Evolutionary conservation across 768 basidiomycete genomes (phyloP).

Genomic region (Trametes cingulata): DNA sequence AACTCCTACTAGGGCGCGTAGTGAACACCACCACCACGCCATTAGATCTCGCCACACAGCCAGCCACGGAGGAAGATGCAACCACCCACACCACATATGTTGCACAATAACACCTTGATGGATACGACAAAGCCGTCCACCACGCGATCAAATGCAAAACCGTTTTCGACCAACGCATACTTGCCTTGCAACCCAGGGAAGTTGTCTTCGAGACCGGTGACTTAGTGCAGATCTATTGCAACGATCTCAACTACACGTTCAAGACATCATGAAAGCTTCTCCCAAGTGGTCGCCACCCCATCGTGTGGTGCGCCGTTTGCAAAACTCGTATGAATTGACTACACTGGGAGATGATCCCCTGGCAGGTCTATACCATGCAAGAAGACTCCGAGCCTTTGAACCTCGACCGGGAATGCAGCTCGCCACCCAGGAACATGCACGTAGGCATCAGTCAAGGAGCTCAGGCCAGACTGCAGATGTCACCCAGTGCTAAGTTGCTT

Average conservation of each 20-base stretch:
- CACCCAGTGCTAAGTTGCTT: not conserved
- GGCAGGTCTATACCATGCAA: not conserved
- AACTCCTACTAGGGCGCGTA: constrained; percentile 34
- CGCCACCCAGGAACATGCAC: not conserved
- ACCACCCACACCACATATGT: constrained; percentile 33
- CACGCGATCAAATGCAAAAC: constrained; percentile 22
- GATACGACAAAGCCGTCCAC: constrained; percentile 24
- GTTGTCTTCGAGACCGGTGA: constrained; percentile 30
- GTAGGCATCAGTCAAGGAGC: not conserved
- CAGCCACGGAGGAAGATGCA: constrained; percentile 3
- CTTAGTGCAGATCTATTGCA: constrained; percentile 35
- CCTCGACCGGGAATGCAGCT: not conserved
- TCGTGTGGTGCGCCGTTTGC: not conserved
- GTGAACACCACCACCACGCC: constrained; percentile 30
- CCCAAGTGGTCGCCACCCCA: constrained; percentile 35
- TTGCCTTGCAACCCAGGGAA: constrained; percentile 14
- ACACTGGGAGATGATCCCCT: not conserved
- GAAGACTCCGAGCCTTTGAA: not conserved
- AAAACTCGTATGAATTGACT: not conserved
- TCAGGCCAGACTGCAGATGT: not conserved
- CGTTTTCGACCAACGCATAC: constrained; percentile 31
- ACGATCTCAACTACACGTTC: constrained; percentile 31
- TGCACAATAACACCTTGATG: constrained; percentile 34
- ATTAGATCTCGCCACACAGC: not conserved
- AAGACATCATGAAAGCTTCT: constrained; percentile 32